Base-by-base conservation (phyloP, 345 rosid genomes). In the Salix viminalis region DNA sequence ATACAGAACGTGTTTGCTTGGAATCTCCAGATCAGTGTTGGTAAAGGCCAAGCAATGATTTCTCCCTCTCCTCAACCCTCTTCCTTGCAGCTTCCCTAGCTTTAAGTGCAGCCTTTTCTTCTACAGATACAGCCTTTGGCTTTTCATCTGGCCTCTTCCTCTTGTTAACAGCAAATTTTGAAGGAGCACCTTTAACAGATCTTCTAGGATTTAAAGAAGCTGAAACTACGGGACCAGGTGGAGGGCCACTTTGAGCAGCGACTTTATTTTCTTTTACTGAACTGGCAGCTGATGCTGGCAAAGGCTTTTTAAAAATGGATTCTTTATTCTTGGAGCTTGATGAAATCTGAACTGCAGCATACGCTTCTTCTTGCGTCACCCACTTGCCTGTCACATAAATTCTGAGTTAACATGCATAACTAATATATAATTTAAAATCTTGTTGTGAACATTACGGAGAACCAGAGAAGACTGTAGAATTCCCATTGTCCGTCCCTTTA, bases 31-130 rank as follows among this genome's bases (percentile, higher is more conserved):
- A 79, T 94, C 90, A 94, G 70, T 69, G 87, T 69, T 89, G 87
- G 86, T 95, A 93, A 79, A 93, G 91, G 64, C 99, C 99, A 67
- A 91, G 97, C 84, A 91, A 84, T 24, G 93, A 70, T 83, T 92
- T 93, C 84, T 95, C 97, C 78, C 99, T 89, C 73, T 90, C 87
- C 85, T 95, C 98, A 44, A 93, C 96, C 79, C 97, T 90, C 90
- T 89, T 95, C 82, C 85, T 90, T 32, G 97, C 97, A 81, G 99
- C 97, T 85, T 90, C 99, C 83, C 99, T 89, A 2, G 96, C 97
- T 83, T 86, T 95, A 56, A 91, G 87, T 21, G 98, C 99, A 74
- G 96, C 91, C 62, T 65, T 85, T 83, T 95, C 99, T 85, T 90
- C 99, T 77, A 79, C 81, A 14, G 96, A 87, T 67, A 91, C 70